Evolutionary conservation across 179 eudicot species (phyloP), one percentile per base, ranked within the genome.

Genomic region (Nepenthes alata): DNA sequence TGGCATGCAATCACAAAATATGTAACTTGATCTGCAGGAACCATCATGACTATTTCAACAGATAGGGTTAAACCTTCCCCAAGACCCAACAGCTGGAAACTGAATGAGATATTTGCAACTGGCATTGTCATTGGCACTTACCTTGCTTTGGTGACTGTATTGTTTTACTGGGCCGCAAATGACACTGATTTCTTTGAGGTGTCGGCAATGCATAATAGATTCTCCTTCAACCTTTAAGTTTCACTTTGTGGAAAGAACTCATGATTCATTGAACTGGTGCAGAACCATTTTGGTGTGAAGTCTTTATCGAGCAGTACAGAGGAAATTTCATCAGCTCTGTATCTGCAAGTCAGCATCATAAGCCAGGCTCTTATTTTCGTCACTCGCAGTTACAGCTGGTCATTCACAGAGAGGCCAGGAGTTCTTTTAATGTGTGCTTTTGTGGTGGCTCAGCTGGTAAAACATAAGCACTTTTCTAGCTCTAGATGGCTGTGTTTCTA

Each of bases 291-390:
- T 56, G 67, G 82, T 35, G 89, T 85, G 68, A 76, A 62, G 56
- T 79, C 89, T 70, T 57, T 85, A 4, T 61, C 84, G 8, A 71
- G 62, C 49, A 72, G 69, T 60, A 67, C 80, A 6, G 77, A 83
- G 64, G 75, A 88, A 70, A 57, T 82, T 37, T 78, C 87, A 39
- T 77, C 88, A 9, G 87, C 88, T 54, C 59, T 85, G 11, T 87
- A 87, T 71, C 72, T 87, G 69, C 91, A 85, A 87, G 91, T 83
- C 65, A 87, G 91, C 75, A 77, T 80, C 70, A 80, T 85, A 57
- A 87, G 90, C 60, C 90, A 85, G 71, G 95, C 95, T 55, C 90
- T 87, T 60, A 87, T 87, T 57, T 87, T 87, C 67, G 95, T 87
- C 37, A 87, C 95, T 54, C 86, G 95, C 52, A 78, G 83, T 71